Percentiles rank a stretch among this genome's conserved stretches.
These are phyloP conservation scores for Trebouxia sp. DNA, from an alignment of 139 green algal species.

Conservation along the genomic window DNA sequence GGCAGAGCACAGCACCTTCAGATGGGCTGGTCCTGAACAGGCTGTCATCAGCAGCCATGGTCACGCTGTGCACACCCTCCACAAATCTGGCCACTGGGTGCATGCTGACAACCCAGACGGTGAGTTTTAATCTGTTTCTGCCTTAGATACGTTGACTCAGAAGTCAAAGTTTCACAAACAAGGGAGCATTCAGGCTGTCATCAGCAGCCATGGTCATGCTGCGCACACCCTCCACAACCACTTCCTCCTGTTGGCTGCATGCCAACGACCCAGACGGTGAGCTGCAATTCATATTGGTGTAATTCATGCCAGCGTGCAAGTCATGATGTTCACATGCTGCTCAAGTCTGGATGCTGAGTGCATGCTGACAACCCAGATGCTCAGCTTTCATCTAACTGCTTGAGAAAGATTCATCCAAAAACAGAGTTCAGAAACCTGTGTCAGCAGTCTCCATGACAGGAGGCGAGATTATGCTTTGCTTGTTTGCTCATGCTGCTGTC, in stretches of 20 bases:
- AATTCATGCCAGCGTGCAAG: no score
- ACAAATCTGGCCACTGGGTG: constrained; percentile 79
- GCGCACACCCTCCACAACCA: constrained; percentile 81
- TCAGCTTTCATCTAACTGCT: no score
- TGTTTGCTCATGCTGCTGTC: no score
- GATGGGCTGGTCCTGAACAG: constrained; percentile 60
- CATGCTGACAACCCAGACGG: constrained; percentile 72
- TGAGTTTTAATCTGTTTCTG: no score
- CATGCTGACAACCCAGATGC: constrained; percentile 73
- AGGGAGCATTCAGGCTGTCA: constrained; percentile 58
- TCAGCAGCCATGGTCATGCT: constrained; percentile 54
- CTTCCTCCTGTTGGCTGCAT: constrained; percentile 84
- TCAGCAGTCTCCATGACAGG: no score
- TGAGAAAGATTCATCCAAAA: no score
- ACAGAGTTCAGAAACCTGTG: no score
- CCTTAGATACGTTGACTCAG: no score
- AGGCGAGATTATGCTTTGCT: no score
- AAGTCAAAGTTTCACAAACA: no score
- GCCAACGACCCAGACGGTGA: constrained; percentile 62
- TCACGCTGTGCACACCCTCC: constrained; percentile 81
- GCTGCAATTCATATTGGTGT: no score
- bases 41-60: constrained; percentile 50
- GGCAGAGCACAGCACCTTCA: constrained; percentile 70
- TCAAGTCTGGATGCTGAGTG: constrained; percentile 77
- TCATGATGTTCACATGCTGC: constrained; percentile 78